Base-by-base conservation (phyloP, 371 early-diverging fungal genomes). In the Cokeromyces recurvatus region DNA sequence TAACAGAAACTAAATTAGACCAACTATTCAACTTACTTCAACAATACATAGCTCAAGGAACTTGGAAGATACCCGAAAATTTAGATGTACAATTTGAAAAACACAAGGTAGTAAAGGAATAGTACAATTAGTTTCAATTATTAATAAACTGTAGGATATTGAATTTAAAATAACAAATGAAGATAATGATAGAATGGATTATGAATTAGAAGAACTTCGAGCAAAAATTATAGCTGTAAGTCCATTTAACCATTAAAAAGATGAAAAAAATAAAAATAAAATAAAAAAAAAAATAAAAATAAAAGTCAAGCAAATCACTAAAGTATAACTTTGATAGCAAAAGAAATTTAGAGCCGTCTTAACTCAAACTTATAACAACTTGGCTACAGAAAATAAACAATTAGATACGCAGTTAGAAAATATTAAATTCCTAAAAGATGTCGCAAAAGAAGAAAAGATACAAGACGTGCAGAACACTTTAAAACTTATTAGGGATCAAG, bases 11-110 rank as follows among this genome's bases (percentile, higher is more conserved):
- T 11, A 12, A 14, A 10, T 14, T 47, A 9, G 48, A 53, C 15
- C 12, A 22, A 4, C 17, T 17, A 12, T 47, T 47, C 23, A 47
- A 53, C 21, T 25, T 20, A 4, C 47, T 47, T 23, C 54, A 53
- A 23, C 35, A 53, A 24, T 53, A 53, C 25, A 15, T 36, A 0
- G 22, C 32, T 15, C 25, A 47, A n/a, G 27, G 32, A n/a, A 21
- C 34, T 0, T 50, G 50, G 45, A 29, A 41, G 19, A 41, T 56
- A 31, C 51, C 56, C 0, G 1, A n/a, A 14, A 31, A 27, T 14
- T 10, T 47, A 23, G 42, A 47, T 15, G 32, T 54, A 12, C 21
- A 37, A 8, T 37, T 38, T 19, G 41, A 46, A n/a, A 35, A 53
- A 11, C 32, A 35, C 8, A 46, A 53, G n/a, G 53, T 53, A 46